Percentiles rank a stretch among this genome's conserved stretches.
Conservation (phyloP, 345 rosid genomes). For the Gossypioides kirkii region DNA sequence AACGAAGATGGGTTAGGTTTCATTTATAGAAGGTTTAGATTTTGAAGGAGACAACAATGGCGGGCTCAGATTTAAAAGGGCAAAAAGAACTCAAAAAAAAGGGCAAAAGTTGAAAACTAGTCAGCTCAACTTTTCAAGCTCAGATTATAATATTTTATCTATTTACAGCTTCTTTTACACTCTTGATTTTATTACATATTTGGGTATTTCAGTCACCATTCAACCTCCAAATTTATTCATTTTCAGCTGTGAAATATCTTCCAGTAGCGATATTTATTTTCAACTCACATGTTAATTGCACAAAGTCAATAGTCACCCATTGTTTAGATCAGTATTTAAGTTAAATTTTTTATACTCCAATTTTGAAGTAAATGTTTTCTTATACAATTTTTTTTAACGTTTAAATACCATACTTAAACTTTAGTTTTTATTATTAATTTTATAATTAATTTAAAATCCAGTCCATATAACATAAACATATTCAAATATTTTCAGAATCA, state of each 20-base stretch:
- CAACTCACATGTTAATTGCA: background rate
- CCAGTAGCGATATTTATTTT: background rate
- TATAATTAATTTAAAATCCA: too few relatives aligned
- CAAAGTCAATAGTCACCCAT: background rate
- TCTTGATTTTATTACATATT: too few relatives aligned
- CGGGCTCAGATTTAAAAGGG: constrained; percentile 42
- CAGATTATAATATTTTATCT: too few relatives aligned
- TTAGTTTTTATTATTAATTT: too few relatives aligned
- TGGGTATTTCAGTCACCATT: background rate
- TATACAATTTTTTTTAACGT: too few relatives aligned
- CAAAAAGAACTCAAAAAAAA: constrained; percentile 16
- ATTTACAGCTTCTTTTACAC: too few relatives aligned
- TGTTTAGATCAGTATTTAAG: too few relatives aligned
- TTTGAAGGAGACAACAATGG: constrained; percentile 30
- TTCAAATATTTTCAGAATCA: too few relatives aligned
- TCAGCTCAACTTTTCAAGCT: constrained; percentile 23
- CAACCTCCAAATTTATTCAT: too few relatives aligned
- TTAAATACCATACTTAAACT: too few relatives aligned
- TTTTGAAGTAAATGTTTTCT: too few relatives aligned
- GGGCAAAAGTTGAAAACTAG: constrained; percentile 31
- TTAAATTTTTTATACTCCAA: background rate
- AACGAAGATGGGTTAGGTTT: constrained; percentile 24
- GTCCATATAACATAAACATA: too few relatives aligned
- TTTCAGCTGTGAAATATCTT: constrained; percentile 1
- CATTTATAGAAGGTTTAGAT: constrained; percentile 40